Evolutionary conservation across 805 yeast species (phyloP), one percentile per base, ranked within the genome.

Genomic region (Lipomyces starkeyi): DNA sequence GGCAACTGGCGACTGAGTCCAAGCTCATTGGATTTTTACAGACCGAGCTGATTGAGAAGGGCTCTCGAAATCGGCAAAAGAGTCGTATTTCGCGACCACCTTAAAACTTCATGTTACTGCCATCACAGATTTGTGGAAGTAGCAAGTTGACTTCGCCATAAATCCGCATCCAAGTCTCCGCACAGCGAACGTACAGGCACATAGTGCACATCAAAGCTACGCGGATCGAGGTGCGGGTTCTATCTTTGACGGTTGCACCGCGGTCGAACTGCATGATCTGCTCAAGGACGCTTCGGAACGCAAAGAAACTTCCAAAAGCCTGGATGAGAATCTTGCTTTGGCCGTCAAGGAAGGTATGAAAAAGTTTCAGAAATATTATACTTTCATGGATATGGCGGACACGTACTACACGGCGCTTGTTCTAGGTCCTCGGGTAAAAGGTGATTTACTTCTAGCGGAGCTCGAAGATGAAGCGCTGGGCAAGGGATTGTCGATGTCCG

Each of bases 121-220:
- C n/a, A 17, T 40, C 47, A 40, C 47, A 40, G 55, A 52, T 22
- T 25, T 52, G 29, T 52, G 55, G 55, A 52, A 52, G 55, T 32
- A 52, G 55, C 55, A 52, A 25, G 55, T 52, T 20, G 55, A 52
- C 29, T 52, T 52, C 55, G 47, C 13, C 17, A n/a, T 52, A 11
- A 52, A 52, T 14, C 55, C 29, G 13, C 55, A 52, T 20, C 55
- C 55, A 14, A 52, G 25, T 11, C 55, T 32, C 29, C 55, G 55
- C 29, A 22, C 55, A 17, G 17, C 27, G 29, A 52, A 52, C 29
- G 55, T 52, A 25, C 55, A 52, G 55, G 55, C 55, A 52, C 14
- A 14, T 14, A 52, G 22, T 25, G 29, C 29, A 4, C 29, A 52
- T 25, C 55, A 52, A 52, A 25, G 55, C 29, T 52, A 40, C 29